These are phyloP conservation scores for Arthrinium puccinioides DNA, from an alignment of 2,329 filamentous ascomycete genomes.

Conservation along the genomic window DNA sequence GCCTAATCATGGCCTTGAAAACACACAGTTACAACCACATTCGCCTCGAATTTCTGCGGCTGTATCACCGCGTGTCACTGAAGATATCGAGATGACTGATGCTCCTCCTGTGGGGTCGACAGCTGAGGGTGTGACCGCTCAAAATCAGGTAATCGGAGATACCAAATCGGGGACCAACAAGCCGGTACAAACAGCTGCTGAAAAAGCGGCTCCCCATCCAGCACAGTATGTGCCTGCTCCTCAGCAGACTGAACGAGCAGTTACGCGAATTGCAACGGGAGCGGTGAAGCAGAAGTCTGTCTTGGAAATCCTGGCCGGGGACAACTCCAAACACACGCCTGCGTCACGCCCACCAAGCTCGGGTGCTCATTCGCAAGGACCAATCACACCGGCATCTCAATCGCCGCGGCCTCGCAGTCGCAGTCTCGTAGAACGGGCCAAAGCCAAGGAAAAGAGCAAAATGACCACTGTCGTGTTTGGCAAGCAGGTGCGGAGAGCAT, in stretches of 20 bases:
- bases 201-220: too few species aligned
- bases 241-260: not conserved
- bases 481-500: conserved; percentile 47
- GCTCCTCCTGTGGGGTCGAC: too few species aligned
- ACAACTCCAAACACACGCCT: not conserved
- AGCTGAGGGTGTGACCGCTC: too few species aligned
- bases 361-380: conserved; percentile 12
- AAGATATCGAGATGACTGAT: too few species aligned
- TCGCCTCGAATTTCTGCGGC: too few species aligned
- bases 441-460: conserved; percentile 55
- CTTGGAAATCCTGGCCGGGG: conserved; percentile 20
- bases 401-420: conserved; percentile 16
- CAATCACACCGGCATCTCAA: conserved; percentile 21
- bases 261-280: conserved; percentile 9
- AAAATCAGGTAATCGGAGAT: too few species aligned
- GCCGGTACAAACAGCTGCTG: too few species aligned
- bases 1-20: too few species aligned
- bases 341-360: conserved; percentile 1
- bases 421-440: conserved; percentile 38
- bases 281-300: conserved; percentile 23
- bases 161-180: too few species aligned
- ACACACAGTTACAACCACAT: too few species aligned
- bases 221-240: too few species aligned
- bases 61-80: too few species aligned
- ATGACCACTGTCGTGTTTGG: conserved; percentile 73